Percentiles rank a stretch among this genome's conserved stretches.
phyloP scores from a whole-genome alignment of 2,329 filamentous ascomycete species.

The Diaporthe vexans region DNA sequence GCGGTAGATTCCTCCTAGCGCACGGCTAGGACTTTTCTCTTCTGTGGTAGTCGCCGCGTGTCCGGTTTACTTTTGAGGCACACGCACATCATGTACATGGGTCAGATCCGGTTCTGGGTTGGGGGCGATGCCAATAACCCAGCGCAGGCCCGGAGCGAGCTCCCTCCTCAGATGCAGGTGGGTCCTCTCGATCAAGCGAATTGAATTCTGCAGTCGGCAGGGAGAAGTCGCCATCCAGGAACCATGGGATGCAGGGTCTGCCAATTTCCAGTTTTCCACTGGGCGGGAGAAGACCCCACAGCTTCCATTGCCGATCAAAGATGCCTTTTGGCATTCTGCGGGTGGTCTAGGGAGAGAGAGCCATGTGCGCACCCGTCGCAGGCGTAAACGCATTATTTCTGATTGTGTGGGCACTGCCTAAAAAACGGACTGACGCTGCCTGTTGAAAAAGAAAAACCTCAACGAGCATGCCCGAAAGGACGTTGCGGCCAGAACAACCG shows the following conservation, averaged over 20 bases:
- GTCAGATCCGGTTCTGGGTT: conserved; percentile 30
- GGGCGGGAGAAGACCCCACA: conserved; percentile 31
- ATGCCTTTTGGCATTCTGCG: conserved; percentile 29
- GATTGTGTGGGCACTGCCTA: conserved; percentile 8
- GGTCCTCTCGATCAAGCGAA: conserved; percentile 32
- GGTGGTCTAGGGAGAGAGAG: conserved; percentile 13
- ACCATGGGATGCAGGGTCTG: conserved; percentile 34
- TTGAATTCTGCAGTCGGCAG: conserved; percentile 37
- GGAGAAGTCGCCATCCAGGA: conserved; percentile 33
- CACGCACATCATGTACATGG: conserved; percentile 31
- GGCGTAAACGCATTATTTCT: conserved; percentile 5
- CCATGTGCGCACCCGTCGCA: conserved; percentile 24
- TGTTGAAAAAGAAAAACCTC: conserved; percentile 3
- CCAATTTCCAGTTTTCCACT: conserved; percentile 37
- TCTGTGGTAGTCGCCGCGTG: conserved; percentile 8
- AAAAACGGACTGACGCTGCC: conserved; percentile 11
- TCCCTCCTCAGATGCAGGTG: conserved; percentile 34
- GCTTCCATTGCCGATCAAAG: conserved; percentile 38
- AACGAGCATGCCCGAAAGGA: neutral
- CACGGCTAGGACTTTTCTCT: conserved; percentile 19
- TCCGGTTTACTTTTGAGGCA: conserved; percentile 21
- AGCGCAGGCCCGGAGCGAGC: conserved; percentile 12
- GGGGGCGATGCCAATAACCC: conserved; percentile 33
- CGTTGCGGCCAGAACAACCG: neutral
- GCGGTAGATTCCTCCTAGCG: conserved; percentile 31